Percentiles rank a stretch among this genome's conserved stretches.
phyloP scores from a whole-genome alignment of 2,329 filamentous ascomycete species.

The Bipolaris sorokiniana region DNA sequence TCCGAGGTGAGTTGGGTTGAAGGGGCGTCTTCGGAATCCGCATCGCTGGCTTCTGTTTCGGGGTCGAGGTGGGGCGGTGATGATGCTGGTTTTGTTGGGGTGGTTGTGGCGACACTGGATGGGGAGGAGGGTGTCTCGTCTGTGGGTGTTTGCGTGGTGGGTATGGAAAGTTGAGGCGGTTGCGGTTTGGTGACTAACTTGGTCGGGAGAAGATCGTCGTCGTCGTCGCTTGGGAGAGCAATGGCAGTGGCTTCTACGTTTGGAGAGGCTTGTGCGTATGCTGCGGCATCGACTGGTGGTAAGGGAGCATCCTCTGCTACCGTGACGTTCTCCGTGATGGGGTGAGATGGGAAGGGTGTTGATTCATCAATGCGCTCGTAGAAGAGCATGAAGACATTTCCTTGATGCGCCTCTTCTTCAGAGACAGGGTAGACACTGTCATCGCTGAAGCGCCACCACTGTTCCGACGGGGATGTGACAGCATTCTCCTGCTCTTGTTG shows the following conservation, averaged over 20 bases:
- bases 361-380: conserved; percentile 70
- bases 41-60: conserved; percentile 30
- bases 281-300: conserved; percentile 17
- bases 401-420: conserved; percentile 75
- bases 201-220: conserved; percentile 18
- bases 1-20: conserved; percentile 35
- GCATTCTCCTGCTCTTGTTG: too few species aligned
- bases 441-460: conserved; percentile 93
- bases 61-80: not conserved
- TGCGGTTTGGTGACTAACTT: conserved; percentile 1
- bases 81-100: not conserved
- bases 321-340: not conserved
- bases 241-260: conserved; percentile 21
- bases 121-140: not conserved
- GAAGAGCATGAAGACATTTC: conserved; percentile 95
- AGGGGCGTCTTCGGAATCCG: conserved; percentile 31
- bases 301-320: conserved; percentile 27
- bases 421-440: conserved; percentile 78
- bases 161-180: not conserved
- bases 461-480: conserved; percentile 39
- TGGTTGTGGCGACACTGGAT: not conserved
- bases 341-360: conserved; percentile 39
- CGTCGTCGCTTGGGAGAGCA: conserved; percentile 31
- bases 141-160: not conserved
- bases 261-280: not conserved